Conservation (phyloP, 1,284 basidiomycete species). For the Cryptococcus hybrid region DNA sequence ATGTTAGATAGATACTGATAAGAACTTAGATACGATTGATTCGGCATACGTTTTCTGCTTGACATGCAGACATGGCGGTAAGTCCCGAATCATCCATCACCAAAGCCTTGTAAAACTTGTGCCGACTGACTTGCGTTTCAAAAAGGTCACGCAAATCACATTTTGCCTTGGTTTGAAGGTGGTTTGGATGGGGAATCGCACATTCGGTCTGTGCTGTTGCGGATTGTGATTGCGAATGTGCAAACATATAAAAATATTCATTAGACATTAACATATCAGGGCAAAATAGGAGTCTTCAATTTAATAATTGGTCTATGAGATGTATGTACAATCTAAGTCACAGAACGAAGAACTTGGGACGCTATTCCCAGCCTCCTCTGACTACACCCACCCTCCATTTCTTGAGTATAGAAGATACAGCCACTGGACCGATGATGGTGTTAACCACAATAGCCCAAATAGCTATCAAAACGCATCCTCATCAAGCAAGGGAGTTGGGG, state of each 20-base stretch:
- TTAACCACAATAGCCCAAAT: constrained; percentile 58
- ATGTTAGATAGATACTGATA: background rate
- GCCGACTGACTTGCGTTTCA: too few relatives aligned
- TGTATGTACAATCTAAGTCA: too few relatives aligned
- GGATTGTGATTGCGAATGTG: constrained; percentile 46
- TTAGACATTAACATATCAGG: too few relatives aligned
- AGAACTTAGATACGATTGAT: constrained; percentile 34
- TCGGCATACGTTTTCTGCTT: constrained; percentile 46
- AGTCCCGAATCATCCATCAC: too few relatives aligned
- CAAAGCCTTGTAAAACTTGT: too few relatives aligned
- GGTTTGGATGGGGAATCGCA: constrained; percentile 37
- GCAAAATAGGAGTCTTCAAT: background rate
- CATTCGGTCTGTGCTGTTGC: constrained; percentile 46
- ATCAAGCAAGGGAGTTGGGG: constrained; percentile 35
- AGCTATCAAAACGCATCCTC: constrained; percentile 53
- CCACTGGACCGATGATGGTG: constrained; percentile 55
- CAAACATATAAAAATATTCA: constrained; percentile 17
- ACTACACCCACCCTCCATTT: constrained; percentile 38
- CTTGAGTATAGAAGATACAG: constrained; percentile 49
- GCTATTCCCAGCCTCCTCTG: constrained; percentile 38
- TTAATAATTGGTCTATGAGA: background rate
- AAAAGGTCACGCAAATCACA: constrained; percentile 39
- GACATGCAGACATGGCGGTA: constrained; percentile 47
- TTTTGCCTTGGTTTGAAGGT: constrained; percentile 48
- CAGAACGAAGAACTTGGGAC: too few relatives aligned